These are phyloP conservation scores for Nelumbo lutea DNA, from an alignment of 164 flowering plant genomes.

Conservation along the genomic window DNA sequence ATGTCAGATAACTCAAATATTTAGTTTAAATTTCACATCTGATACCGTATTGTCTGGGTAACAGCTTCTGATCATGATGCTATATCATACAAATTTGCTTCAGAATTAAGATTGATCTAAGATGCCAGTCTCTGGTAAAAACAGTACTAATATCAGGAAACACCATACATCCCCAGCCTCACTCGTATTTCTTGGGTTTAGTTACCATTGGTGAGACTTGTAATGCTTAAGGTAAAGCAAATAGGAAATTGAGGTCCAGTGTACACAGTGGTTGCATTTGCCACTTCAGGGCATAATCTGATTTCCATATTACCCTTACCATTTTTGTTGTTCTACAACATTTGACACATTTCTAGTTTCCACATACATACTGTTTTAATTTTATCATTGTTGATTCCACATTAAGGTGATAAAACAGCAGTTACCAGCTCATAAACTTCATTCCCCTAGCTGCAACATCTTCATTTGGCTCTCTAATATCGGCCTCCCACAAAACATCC, in stretches of 20 bases:
- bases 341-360: neutral
- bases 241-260: neutral
- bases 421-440: conserved; percentile 74
- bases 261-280: neutral
- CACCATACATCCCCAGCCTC: neutral
- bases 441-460: conserved; percentile 81
- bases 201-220: neutral
- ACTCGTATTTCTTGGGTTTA: neutral
- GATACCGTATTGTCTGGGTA: too few species aligned
- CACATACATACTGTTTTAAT: neutral
- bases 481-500: conserved; percentile 70
- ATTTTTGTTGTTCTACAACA: neutral
- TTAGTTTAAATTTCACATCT: too few species aligned
- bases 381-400: neutral
- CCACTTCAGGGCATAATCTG: neutral
- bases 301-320: neutral
- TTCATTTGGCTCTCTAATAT: conserved; percentile 68
- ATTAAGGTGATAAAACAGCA: neutral
- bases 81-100: too few species aligned
- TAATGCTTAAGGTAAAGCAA: neutral
- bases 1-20: too few species aligned
- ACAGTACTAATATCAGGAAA: neutral
- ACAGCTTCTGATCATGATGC: too few species aligned
- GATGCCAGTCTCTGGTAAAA: too few species aligned
- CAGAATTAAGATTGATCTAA: too few species aligned